Conservation (phyloP, 345 rosid genomes). For the Aquilaria malaccensis region DNA sequence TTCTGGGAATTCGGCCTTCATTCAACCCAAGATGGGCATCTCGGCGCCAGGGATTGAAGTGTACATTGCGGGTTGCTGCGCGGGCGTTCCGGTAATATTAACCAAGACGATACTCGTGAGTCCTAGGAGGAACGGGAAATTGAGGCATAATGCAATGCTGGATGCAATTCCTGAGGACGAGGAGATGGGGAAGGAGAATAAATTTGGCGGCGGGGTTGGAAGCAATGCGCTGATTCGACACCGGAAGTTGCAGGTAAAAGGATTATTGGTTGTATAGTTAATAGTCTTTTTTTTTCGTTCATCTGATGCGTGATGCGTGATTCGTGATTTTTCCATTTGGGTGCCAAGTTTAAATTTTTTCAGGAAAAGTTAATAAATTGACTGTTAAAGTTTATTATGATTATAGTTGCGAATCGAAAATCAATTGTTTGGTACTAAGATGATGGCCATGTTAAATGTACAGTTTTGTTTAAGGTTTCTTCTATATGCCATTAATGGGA, state of each 20-base stretch:
- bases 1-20: slow-evolving; percentile 28
- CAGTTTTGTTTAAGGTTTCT: no score
- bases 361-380: no score
- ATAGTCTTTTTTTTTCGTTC: not conserved
- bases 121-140: slow-evolving; percentile 44
- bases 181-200: slow-evolving; percentile 45
- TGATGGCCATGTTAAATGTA: no score
- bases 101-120: slow-evolving; percentile 63
- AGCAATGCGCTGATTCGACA: slow-evolving; percentile 26
- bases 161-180: slow-evolving; percentile 83
- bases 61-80: slow-evolving; percentile 72
- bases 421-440: no score
- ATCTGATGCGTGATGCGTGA: not conserved
- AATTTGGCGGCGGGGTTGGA: slow-evolving; percentile 5
- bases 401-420: no score
- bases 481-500: no score
- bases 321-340: no score
- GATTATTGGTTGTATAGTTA: not conserved
- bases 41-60: slow-evolving; percentile 72
- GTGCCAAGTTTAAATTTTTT: no score
- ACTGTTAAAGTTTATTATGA: no score
- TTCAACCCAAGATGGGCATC: slow-evolving; percentile 44
- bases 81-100: slow-evolving; percentile 71
- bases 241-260: slow-evolving; percentile 40
- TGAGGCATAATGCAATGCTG: slow-evolving; percentile 35